A percentile compares a stretch with the other conserved stretches of the same genome.
phyloP scores from a whole-genome alignment of 371 early-diverging fungal genomes.

The Rhizomucor miehei region DNA sequence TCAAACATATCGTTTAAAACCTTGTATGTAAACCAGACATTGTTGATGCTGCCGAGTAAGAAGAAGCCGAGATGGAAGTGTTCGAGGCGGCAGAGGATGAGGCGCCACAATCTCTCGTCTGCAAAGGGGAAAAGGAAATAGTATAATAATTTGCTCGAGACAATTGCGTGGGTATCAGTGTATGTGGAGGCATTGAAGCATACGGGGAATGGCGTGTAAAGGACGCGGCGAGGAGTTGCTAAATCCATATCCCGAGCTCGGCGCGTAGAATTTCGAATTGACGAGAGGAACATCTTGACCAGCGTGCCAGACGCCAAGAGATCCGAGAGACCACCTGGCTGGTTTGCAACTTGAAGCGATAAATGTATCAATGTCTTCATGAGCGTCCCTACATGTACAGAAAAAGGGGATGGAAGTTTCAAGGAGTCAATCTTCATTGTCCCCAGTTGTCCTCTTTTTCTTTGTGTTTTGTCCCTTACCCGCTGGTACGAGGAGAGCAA shows the following conservation, averaged over 20 bases:
- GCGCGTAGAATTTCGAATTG: slow-evolving; percentile 8
- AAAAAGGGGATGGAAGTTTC: not conserved
- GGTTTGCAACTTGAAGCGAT: slow-evolving; percentile 30
- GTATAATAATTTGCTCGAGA: slow-evolving; percentile 29
- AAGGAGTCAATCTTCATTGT: not conserved
- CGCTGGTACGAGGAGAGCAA: slow-evolving; percentile 28
- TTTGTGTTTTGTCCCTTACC: slow-evolving; percentile 5
- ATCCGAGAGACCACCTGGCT: slow-evolving; percentile 15
- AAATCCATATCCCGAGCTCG: not conserved
- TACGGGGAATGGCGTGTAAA: slow-evolving; percentile 44
- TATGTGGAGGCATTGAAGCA: slow-evolving; percentile 14
- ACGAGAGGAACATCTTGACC: slow-evolving; percentile 9
- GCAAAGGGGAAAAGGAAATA: slow-evolving; percentile 50
- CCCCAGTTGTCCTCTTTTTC: slow-evolving; percentile 5
- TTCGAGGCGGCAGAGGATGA: slow-evolving; percentile 50
- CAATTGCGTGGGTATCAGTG: slow-evolving; percentile 19
- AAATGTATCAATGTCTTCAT: slow-evolving; percentile 55
- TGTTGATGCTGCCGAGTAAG: slow-evolving; percentile 56
- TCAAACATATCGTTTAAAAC: slow-evolving; percentile 60
- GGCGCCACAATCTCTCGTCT: slow-evolving; percentile 48
- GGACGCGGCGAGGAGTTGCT: slow-evolving; percentile 9
- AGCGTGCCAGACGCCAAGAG: slow-evolving; percentile 14
- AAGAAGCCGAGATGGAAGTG: slow-evolving; percentile 64
- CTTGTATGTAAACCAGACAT: slow-evolving; percentile 55
- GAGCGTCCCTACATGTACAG: slow-evolving; percentile 34